A percentile compares a stretch with the other conserved stretches of the same genome.
Conservation (phyloP, 2,329 filamentous ascomycete species). For the Stagonosporopsis cucurbitacearum region DNA sequence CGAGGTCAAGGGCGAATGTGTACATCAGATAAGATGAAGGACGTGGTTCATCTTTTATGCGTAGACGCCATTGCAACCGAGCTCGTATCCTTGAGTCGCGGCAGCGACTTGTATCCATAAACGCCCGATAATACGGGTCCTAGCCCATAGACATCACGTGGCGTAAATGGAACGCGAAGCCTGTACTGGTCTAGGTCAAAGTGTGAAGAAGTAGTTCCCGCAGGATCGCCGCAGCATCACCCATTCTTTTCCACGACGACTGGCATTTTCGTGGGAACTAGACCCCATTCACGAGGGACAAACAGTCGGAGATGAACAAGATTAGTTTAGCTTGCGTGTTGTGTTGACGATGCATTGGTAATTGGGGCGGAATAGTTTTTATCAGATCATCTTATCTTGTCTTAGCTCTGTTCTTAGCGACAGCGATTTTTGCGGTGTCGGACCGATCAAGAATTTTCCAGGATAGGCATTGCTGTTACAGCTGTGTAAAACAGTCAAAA, state of each 20-base stretch:
- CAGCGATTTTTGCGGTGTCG: conserved; percentile 1
- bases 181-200: not conserved
- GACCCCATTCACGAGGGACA: not conserved
- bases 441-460: conserved; percentile 13
- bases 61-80: not conserved
- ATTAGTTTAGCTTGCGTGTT: not conserved
- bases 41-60: conserved; percentile 6
- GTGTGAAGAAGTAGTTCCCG: not conserved
- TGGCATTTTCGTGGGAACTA: not conserved
- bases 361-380: not conserved
- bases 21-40: conserved; percentile 18
- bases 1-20: not conserved
- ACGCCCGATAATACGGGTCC: not conserved
- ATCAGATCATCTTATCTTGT: conserved; percentile 18
- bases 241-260: not conserved
- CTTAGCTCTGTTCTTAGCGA: conserved; percentile 6
- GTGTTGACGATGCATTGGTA: conserved; percentile 1
- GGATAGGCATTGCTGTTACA: too few relatives aligned
- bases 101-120: conserved; percentile 1
- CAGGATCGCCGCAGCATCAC: not conserved
- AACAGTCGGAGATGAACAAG: not conserved
- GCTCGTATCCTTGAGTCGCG: conserved; percentile 4
- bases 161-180: not conserved
- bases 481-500: too few relatives aligned
- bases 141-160: not conserved